Evolutionary conservation across 148 eudicot genomes (phyloP).

Genomic region (Polygonum aviculare): DNA sequence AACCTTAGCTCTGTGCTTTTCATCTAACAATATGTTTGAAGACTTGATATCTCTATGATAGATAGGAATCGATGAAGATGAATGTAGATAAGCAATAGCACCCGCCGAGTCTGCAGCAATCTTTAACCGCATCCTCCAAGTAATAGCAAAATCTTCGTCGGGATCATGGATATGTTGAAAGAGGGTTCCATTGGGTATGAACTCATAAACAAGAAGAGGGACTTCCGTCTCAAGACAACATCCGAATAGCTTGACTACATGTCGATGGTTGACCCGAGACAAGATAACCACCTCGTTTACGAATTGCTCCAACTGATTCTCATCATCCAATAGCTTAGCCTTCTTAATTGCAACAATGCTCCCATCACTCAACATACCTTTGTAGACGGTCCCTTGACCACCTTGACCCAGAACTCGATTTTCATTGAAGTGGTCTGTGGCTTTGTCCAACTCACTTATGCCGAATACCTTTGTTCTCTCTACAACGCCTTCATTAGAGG

Average conservation of each 20-base stretch:
- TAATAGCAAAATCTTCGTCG: too few relatives aligned
- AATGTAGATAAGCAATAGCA: too few relatives aligned
- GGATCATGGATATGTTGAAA: neutral
- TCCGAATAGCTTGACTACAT: neutral
- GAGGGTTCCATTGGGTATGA: neutral
- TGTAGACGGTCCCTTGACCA: neutral
- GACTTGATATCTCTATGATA: too few relatives aligned
- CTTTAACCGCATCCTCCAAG: too few relatives aligned
- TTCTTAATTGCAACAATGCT: neutral
- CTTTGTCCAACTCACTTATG: neutral
- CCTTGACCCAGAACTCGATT: neutral
- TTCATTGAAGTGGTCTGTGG: neutral
- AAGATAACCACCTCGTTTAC: neutral
- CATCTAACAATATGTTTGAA: too few relatives aligned
- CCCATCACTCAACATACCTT: neutral
- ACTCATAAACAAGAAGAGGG: slow-evolving; percentile 1
- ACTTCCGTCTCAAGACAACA: neutral
- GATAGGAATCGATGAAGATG: too few relatives aligned
- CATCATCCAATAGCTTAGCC: neutral
- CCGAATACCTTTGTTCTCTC: neutral
- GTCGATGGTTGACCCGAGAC: neutral
- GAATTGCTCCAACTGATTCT: neutral
- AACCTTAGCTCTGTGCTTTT: too few relatives aligned
- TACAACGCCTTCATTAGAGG: neutral
- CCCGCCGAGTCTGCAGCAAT: too few relatives aligned